These are phyloP conservation scores for Paecilomyces formosus DNA, from an alignment of 2,329 filamentous ascomycete genomes.

Conservation along the genomic window DNA sequence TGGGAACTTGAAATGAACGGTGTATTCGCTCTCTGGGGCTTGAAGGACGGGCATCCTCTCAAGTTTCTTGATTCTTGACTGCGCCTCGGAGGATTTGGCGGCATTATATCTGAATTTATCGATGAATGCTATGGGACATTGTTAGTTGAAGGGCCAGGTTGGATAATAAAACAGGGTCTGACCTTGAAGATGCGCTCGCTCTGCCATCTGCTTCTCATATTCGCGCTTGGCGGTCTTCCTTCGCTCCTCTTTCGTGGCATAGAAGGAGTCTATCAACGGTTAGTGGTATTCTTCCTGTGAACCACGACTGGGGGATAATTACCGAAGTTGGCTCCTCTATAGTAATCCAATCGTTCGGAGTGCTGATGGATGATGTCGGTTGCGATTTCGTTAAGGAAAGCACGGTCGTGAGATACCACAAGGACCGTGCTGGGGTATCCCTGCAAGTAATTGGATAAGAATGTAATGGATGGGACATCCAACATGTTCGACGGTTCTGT, in stretches of 20 bases:
- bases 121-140: constrained; percentile 62
- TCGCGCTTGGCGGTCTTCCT: constrained; percentile 94
- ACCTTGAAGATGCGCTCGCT: constrained; percentile 81
- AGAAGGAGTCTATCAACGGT: constrained; percentile 65
- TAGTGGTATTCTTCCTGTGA: constrained; percentile 7
- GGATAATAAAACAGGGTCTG: not conserved
- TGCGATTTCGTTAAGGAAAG: constrained; percentile 98
- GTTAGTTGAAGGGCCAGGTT: constrained; percentile 4
- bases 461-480: constrained; percentile 99
- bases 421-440: constrained; percentile 88
- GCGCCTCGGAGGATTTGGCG: constrained; percentile 95
- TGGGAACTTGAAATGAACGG: constrained; percentile 93
- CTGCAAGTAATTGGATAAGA: constrained; percentile 92
- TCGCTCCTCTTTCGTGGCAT: constrained; percentile 92
- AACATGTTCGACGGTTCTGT: constrained; percentile 98
- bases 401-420: constrained; percentile 97
- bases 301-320: constrained; percentile 11
- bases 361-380: constrained; percentile 99
- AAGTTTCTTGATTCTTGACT: constrained; percentile 97
- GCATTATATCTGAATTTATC: constrained; percentile 99
- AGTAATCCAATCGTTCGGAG: constrained; percentile 95
- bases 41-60: constrained; percentile 94
- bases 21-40: constrained; percentile 87
- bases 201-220: constrained; percentile 97
- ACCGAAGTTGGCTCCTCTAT: constrained; percentile 89